Percentiles rank a stretch among this genome's conserved stretches.
Evolutionary conservation across 169 alveolate species (phyloP).

Genomic region (Plasmodium vivax): DNA sequence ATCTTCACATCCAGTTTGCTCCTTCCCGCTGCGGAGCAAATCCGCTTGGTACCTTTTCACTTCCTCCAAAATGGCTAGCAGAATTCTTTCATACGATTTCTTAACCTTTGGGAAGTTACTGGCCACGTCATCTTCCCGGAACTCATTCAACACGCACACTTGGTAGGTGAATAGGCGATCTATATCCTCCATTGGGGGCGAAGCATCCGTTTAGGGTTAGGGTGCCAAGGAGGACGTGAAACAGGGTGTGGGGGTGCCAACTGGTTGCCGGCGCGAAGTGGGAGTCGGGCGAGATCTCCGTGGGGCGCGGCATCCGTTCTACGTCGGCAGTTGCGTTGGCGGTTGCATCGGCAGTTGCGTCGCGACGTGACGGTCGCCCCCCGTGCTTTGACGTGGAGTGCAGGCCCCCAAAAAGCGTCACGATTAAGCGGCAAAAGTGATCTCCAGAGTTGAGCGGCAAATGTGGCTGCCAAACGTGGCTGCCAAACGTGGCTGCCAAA

Average conservation of each 20-base stretch:
- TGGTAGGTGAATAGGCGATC: neutral
- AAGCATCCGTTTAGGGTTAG: neutral
- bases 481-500: too few species aligned
- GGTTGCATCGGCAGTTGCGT: neutral
- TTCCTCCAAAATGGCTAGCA: constrained; percentile 6
- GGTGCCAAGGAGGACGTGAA: neutral
- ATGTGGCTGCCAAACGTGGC: too few species aligned
- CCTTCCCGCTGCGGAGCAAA: neutral
- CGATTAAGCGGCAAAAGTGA: too few species aligned
- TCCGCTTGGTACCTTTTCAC: neutral
- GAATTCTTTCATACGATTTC: neutral
- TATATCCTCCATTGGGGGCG: constrained; percentile 8
- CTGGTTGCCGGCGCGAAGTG: neutral
- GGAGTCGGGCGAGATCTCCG: neutral
- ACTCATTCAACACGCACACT: neutral
- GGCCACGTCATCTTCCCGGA: constrained; percentile 7
- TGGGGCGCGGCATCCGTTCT: neutral
- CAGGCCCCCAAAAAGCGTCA: neutral
- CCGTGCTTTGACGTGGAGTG: neutral
- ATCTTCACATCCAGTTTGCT: neutral
- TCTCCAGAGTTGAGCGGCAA: too few species aligned
- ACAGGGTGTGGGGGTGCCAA: neutral
- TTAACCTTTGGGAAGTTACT: constrained; percentile 4
- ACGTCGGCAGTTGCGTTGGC: neutral
- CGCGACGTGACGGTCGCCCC: neutral